Conservation (phyloP, 2,329 filamentous ascomycete species). For the Epichloe brachyelytri region DNA sequence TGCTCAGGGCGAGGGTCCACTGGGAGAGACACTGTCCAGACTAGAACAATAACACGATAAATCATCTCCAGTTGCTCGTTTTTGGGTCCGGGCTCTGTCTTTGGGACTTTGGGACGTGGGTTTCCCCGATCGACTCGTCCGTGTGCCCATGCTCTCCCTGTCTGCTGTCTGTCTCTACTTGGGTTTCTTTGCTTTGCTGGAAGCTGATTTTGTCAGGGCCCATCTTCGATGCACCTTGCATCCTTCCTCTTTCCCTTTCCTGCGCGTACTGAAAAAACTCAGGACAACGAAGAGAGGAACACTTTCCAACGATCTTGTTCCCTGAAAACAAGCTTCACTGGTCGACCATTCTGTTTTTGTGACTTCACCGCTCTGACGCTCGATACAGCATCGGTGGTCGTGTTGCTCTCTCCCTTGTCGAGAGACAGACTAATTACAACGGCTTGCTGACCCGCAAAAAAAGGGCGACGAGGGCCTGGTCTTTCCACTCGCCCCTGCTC, state of each 20-base stretch:
- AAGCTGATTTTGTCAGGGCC: too few species aligned
- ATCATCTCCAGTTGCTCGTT: constrained; percentile 1
- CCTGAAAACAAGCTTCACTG: not conserved
- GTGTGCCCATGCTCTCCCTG: not conserved
- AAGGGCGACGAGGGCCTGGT: constrained; percentile 4
- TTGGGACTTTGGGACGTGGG: not conserved
- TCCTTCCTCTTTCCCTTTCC: not conserved
- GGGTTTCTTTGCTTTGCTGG: not conserved
- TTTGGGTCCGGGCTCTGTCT: not conserved
- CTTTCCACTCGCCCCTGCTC: constrained; percentile 1
- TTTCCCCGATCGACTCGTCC: not conserved
- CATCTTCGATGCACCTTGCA: too few species aligned
- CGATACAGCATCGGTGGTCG: not conserved
- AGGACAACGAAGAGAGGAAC: too few species aligned
- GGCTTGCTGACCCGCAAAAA: constrained; percentile 3
- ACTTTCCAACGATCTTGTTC: not conserved
- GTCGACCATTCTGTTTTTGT: not conserved
- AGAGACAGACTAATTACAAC: not conserved
- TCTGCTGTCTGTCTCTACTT: not conserved
- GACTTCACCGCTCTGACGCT: not conserved
- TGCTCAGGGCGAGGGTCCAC: not conserved
- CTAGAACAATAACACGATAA: constrained; percentile 1
- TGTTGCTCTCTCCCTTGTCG: constrained; percentile 3
- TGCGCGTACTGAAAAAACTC: not conserved
- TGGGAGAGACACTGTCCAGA: not conserved